Evolutionary conservation across 441 rosid genomes (phyloP), one percentile per base, ranked within the genome.

Genomic region (Dalechampia spathulata): DNA sequence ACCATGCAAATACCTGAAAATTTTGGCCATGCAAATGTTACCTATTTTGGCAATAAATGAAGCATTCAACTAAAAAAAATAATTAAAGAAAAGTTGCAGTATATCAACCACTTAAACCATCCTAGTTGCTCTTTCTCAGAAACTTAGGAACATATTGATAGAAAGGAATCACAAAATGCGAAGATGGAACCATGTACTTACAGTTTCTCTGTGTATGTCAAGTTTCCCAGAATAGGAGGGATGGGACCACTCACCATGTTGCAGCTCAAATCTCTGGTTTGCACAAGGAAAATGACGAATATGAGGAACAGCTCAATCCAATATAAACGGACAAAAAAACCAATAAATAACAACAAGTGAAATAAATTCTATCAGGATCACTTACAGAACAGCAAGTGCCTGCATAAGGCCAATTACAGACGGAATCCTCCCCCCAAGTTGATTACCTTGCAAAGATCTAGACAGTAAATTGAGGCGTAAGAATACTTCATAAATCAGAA

Each of bases 321-420:
- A 0, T 22, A 52, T 37, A 25, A 39, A 5, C 21, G 41, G 27
- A 11, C 25, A 15, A 7, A 25, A 36, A 7, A 17, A 50, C 51
- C 4, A 47, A 19, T 47, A 25, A 45, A 41, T 9, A 32, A 41
- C n/a, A n/a, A n/a, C n/a, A n/a, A n/a, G n/a, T n/a, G 50, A 50
- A 58, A 48, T 19, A 5, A 32, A 5, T 12, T 10, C 16, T 7
- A 3, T 14, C 1, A 30, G n/a, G 34, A 30, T 14, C 49, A 71
- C 98, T 82, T 77, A 91, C 98, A 91, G 57, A 20, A 91, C 98
- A 54, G 98, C 96, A 66, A 91, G 98, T 16, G 98, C 98, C 74
- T 91, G 98, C 98, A 91, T 91, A 15, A 91, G 81, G 66, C 98
- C 98, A 51, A 91, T 79, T 52, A 91, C 98, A 10, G 87, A 78